Evolutionary conservation across 805 yeast genomes (phyloP), one percentile per base, ranked within the genome.

Genomic region (Saccharomyces kudriavzevii): DNA sequence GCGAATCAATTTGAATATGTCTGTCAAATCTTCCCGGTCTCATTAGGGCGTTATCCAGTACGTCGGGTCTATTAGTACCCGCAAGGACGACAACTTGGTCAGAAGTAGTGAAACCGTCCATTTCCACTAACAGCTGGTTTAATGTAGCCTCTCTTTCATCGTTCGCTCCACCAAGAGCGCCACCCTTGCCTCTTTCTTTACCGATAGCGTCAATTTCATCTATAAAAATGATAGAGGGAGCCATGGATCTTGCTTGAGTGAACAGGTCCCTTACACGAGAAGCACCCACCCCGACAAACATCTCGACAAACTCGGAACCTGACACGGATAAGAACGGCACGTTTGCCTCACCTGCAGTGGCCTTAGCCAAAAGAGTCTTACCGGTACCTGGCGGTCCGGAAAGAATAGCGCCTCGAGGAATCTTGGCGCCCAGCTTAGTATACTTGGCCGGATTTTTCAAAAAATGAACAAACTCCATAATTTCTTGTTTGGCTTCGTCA

Each of bases 381-480:
- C 97, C 97, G 2, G 97, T 90, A 76, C 97, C 97, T 46, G 97
- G 97, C 17, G 96, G 95, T 60, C 97, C 97, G 11, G 95, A 85
- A 50, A 90, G 73, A 59, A 90, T 87, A 5, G 97, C 97, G 68
- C 97, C 97, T 69, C 97, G 79, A 52, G 97, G 97, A 58, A 90
- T 90, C 70, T 89, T 88, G 10, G 97, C 97, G 48, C 97, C 97
- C 54, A 90, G 75, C 57, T 78, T 82, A 70, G 89, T 96, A 71
- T 89, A 90, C 68, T 88, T 87, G 49, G 75, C 73, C 9, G 97
- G 97, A 56, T 88, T 80, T 70, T 89, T 90, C 70, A 90, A 77
- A 65, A 90, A 90, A 67, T 84, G 83, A 52, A 90, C 97, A 74
- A 90, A 90, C 71, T 90, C 97, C 96, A 89, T 87, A 60, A 90